Evolutionary conservation across 208 protist species (phyloP), one percentile per base, ranked within the genome.

Genomic region (Trypanosoma avium): DNA sequence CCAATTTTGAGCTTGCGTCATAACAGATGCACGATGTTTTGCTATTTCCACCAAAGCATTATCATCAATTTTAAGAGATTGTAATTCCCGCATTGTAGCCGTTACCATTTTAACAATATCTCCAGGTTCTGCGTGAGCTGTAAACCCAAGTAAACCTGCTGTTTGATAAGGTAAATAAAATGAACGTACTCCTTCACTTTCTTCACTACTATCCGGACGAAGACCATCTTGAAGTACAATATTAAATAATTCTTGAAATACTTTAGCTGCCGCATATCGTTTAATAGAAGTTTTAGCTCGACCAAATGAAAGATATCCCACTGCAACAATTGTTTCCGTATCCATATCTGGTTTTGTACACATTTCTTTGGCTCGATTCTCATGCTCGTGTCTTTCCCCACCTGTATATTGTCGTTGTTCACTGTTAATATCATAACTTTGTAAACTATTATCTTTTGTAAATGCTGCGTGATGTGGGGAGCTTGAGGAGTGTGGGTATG

Each of bases 281-380:
- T 81, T 84, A 40, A 88, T 17, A 58, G 52, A 75, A 27, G 61
- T 72, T 47, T 60, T 73, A 54, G 75, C 64, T 32, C 79, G 77
- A 57, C 90, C 90, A 71, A 79, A 84, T 29, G 77, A 61, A 46
- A 89, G 75, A 76, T 83, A 96, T 49, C 90, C 90, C 27, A 96
- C 77, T 15, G 90, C 90, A 70, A 84, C 70, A 73, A 91, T 88
- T 17, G 83, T 88, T 73, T 96, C 87, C 9, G 48, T 79, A 45
- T 91, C 75, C 84, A 92, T 93, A 64, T 92, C 79, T 10, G 89
- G 89, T 73, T 92, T 92, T 36, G 89, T 93, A 50, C 82, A 60
- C 84, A 95, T 95, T 33, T 61, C 84, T 72, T 93, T 92, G 33
- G 83, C 54, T 57, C 89, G 82, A 58, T 92, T 82, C 78, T 93